Percentiles rank a stretch among this genome's conserved stretches.
Evolutionary conservation across 768 basidiomycete genomes (phyloP).

Genomic region (Pisolithus albus): DNA sequence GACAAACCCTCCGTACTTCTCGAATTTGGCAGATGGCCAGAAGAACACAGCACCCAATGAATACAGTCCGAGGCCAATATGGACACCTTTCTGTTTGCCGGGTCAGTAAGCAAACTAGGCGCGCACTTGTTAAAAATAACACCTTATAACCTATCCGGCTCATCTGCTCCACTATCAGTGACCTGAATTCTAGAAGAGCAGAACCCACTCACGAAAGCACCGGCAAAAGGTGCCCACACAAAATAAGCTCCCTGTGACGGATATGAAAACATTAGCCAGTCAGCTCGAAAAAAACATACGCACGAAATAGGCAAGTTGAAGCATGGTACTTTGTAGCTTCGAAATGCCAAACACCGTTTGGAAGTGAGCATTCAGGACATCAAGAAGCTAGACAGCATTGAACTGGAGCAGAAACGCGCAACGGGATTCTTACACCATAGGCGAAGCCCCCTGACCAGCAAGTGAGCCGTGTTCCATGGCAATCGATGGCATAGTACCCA

Average conservation of each 20-base stretch:
- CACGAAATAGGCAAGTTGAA: constrained; percentile 69
- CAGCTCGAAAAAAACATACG: constrained; percentile 7
- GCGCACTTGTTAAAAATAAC: background rate
- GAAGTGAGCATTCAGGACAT: constrained; percentile 68
- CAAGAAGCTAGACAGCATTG: constrained; percentile 41
- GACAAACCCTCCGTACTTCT: constrained; percentile 66
- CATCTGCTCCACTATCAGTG: constrained; percentile 36
- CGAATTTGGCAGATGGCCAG: constrained; percentile 69
- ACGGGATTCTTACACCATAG: constrained; percentile 44
- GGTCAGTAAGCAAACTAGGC: background rate
- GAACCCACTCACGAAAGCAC: constrained; percentile 41
- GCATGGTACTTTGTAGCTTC: constrained; percentile 65
- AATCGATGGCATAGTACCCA: constrained; percentile 21
- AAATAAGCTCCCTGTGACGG: constrained; percentile 49
- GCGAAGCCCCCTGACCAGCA: constrained; percentile 53
- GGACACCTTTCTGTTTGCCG: constrained; percentile 45
- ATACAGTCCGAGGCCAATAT: constrained; percentile 52
- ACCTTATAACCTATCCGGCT: constrained; percentile 61
- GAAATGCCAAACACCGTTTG: constrained; percentile 60
- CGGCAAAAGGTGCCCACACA: constrained; percentile 52
- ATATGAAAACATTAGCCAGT: background rate
- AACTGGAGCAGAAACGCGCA: constrained; percentile 3
- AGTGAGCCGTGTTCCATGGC: background rate
- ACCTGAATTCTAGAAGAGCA: background rate
- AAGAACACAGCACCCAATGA: constrained; percentile 68